Evolutionary conservation across 345 rosid species (phyloP).

Genomic region (Moricandia moricandioides): DNA sequence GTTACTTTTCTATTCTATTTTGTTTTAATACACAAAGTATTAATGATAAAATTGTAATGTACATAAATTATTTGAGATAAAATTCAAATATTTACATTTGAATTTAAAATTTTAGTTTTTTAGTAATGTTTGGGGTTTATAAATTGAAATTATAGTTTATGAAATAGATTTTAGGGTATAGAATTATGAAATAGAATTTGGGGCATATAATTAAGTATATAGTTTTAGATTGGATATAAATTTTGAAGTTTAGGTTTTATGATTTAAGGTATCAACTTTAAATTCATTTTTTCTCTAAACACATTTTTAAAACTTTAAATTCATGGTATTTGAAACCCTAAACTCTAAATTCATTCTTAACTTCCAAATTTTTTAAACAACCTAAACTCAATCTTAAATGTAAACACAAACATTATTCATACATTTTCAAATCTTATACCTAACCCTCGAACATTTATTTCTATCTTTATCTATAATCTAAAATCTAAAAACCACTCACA

Average conservation of each 20-base stretch:
- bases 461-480: too few relatives aligned
- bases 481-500: too few relatives aligned
- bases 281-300: not conserved
- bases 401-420: too few relatives aligned
- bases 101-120: not conserved
- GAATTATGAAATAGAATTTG: not conserved
- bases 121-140: not conserved
- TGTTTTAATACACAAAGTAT: not conserved
- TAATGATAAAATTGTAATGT: not conserved
- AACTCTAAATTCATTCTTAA: too few relatives aligned
- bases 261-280: not conserved
- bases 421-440: too few relatives aligned
- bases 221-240: not conserved
- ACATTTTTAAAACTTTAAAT: too few relatives aligned
- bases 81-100: not conserved
- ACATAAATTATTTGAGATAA: not conserved
- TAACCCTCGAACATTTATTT: too few relatives aligned
- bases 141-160: not conserved
- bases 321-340: too few relatives aligned
- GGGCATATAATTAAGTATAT: too few relatives aligned
- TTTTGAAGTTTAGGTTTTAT: not conserved
- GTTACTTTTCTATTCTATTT: not conserved
- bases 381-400: too few relatives aligned
- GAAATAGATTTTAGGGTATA: not conserved
- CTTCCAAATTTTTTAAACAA: too few relatives aligned